Conservation (phyloP, 768 basidiomycete genomes). For the Kwoniella sp. region DNA sequence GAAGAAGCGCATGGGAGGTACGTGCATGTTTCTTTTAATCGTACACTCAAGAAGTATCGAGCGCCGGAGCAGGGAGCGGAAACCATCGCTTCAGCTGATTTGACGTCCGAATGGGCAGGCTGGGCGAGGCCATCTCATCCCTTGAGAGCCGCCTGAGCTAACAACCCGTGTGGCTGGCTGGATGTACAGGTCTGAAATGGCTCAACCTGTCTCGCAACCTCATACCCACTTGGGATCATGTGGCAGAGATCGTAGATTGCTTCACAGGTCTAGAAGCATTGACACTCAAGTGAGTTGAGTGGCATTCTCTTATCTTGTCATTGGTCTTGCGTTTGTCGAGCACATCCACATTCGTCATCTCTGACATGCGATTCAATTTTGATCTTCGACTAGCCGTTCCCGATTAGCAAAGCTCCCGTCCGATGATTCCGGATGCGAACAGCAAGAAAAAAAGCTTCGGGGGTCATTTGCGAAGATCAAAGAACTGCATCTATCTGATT, state of each 20-base stretch:
- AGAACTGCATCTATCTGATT: conserved; percentile 39
- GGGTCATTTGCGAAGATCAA: conserved; percentile 18
- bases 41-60: too few species aligned
- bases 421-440: neutral
- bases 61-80: too few species aligned
- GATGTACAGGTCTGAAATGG: conserved; percentile 67
- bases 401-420: conserved; percentile 1
- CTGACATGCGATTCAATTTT: neutral
- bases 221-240: conserved; percentile 69
- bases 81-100: too few species aligned
- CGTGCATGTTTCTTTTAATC: neutral
- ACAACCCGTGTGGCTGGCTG: too few species aligned
- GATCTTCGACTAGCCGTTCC: conserved; percentile 21
- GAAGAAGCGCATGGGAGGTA: conserved; percentile 25
- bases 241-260: conserved; percentile 67
- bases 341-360: neutral
- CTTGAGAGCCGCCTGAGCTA: conserved; percentile 10
- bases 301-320: neutral
- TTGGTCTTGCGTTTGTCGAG: too few species aligned
- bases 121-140: too few species aligned
- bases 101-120: too few species aligned
- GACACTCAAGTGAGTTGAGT: conserved; percentile 70
- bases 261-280: conserved; percentile 68
- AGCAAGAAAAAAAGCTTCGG: neutral
- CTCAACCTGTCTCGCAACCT: conserved; percentile 80